Evolutionary conservation across 2,329 filamentous ascomycete genomes (phyloP), one percentile per base, ranked within the genome.

Genomic region (Diaporthe citriasiana): DNA sequence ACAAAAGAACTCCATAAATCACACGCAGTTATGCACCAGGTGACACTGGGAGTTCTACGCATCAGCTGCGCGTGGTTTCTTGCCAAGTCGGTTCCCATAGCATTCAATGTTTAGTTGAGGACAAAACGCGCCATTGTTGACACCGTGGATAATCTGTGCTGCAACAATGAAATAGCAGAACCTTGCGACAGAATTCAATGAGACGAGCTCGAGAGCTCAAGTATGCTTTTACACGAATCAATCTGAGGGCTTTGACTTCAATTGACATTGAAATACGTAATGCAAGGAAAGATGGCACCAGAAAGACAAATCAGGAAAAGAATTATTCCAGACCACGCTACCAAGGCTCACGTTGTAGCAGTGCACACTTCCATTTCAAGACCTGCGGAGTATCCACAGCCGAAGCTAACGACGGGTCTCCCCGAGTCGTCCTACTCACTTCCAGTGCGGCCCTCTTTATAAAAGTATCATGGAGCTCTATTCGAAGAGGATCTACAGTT

Each of bases 361-460:
- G 30, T 33, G 25, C 33, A 27, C 33, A 27, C 30, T 66, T 66
- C 63, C 63, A 12, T 50, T 66, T 66, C 38, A 25, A 51, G 63
- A 25, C 45, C 30, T 51, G 45, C 63, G 45, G 63, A 66, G 63
- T 51, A 13, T 66, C 30, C 30, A 51, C 45, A 50, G 22, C 63
- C 63, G 63, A 13, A 51, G 45, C 45, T 51, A 66, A 51, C 3
- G 4, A 53, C 63, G 30, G 63, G 30, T 51, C 63, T 51, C 45
- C 25, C 63, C 63, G 63, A 35, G 22, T 27, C 22, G 22, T 27
- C 22, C 63, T 51, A 66, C 45, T 8, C n/a, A 13, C 13, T 27
- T 50, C 15, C 15, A 38, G 13, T 4, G 13, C 40, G 3, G n/a
- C 45, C 22, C 13, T 51, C 15, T 25, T 30, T 66, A 66, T 66